Base-by-base conservation (phyloP, 139 green algal genomes). In the Auxenochlorella pyrenoidosa region DNA sequence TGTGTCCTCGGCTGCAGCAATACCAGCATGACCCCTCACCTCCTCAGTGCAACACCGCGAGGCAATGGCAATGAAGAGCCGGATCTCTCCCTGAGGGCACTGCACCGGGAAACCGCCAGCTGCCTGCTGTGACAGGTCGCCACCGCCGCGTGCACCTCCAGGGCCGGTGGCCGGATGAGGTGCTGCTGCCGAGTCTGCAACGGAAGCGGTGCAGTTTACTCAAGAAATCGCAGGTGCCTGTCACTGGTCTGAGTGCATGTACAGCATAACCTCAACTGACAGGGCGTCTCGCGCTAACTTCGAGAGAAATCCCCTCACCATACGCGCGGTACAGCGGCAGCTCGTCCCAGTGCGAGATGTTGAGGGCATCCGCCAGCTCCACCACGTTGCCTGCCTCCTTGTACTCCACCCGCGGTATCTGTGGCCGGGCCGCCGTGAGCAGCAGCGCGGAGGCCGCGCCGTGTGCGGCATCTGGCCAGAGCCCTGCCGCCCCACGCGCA, bases 61-160 rank as follows among this genome's bases (percentile, higher is more conserved):
- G 36, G 66, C 87, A n/a, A 93, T 83, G 21, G n/a, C 90, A 10
- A 93, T 75, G 5, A 92, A 91, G 6, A 91, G 47, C 40, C 84
- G 77, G 3, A 89, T 51, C 28, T 83, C 76, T 24, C 66, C 63
- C 38, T 66, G 43, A 21, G 88, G 88, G 71, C 88, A 91, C 19
- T 51, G 36, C 3, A 59, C 58, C 15, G 83, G 68, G 26, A 83
- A 68, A 15, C 21, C 2, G 32, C 41, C 15, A 5, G 40, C n/a
- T 16, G 51, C 60, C 41, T 79, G 82, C 66, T 28, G 40, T 43
- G 40, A 30, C 38, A 6, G 38, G 8, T 0, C 10, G 8, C 21
- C 5, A 26, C 63, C 19, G 80, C 34, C 40, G 40, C 60, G 41
- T 22, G 12, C 16, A 24, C 54, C 18, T 22, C 54, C 54, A 26